Conservation (phyloP, 495 filamentous ascomycete species). For the Letharia lupina region DNA sequence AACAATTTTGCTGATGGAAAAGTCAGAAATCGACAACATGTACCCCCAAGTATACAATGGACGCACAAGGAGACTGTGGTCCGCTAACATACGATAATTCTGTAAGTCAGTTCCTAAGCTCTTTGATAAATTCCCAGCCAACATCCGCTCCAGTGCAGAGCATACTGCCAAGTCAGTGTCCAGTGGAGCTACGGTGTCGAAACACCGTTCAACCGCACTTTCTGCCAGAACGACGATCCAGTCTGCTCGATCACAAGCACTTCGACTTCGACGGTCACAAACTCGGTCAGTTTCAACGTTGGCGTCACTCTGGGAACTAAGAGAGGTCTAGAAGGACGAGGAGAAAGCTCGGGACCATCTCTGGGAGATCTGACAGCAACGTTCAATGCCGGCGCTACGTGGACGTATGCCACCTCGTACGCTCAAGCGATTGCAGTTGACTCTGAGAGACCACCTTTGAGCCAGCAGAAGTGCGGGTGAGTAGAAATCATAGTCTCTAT, state of each 20-base stretch:
- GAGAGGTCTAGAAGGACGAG: background rate
- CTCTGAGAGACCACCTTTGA: background rate
- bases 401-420: background rate
- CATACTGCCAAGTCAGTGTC: slow-evolving; percentile 8
- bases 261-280: background rate
- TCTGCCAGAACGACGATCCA: background rate
- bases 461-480: background rate
- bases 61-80: background rate
- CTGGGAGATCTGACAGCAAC: background rate
- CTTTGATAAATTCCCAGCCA: background rate
- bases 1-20: background rate
- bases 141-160: background rate
- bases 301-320: background rate
- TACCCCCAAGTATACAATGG: background rate
- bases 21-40: background rate
- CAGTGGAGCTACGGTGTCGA: background rate
- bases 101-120: background rate
- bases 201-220: background rate
- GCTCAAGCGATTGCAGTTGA: background rate
- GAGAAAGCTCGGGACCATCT: background rate
- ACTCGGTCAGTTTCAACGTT: background rate
- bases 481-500: background rate
- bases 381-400: slow-evolving; percentile 1
- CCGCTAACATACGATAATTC: background rate
- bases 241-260: slow-evolving; percentile 1